Conservation (phyloP, 2,329 filamentous ascomycete species). For the Tolypocladium endophyticum region DNA sequence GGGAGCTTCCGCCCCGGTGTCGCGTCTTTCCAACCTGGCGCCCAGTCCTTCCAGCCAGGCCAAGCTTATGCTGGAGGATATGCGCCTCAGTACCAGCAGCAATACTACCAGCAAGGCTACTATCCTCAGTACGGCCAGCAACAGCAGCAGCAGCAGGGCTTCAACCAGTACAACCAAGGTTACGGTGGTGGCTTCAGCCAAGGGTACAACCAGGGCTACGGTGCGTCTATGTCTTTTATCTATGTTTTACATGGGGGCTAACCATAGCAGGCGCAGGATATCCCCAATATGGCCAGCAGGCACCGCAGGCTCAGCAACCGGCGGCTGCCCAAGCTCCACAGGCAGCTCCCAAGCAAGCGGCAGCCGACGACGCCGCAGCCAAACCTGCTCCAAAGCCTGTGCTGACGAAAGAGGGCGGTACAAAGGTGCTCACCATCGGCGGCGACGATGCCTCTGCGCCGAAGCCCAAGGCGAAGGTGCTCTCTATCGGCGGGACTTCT, state of each 20-base stretch:
- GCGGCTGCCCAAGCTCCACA: slow-evolving; percentile 36
- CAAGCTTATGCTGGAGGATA: slow-evolving; percentile 54
- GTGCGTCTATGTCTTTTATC: slow-evolving; percentile 13
- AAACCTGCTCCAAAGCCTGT: slow-evolving; percentile 38
- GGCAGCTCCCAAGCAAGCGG: slow-evolving; percentile 12
- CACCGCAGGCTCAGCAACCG: slow-evolving; percentile 27
- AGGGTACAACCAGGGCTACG: slow-evolving; percentile 36
- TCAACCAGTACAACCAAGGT: slow-evolving; percentile 41
- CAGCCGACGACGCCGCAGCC: slow-evolving; percentile 26
- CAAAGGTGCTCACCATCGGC: slow-evolving; percentile 63
- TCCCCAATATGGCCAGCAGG: slow-evolving; percentile 39
- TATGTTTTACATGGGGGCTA: slow-evolving; percentile 5
- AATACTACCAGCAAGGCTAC: slow-evolving; percentile 42
- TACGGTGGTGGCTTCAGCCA: slow-evolving; percentile 42
- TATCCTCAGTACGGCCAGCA: slow-evolving; percentile 50
- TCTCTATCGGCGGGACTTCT: slow-evolving; percentile 28
- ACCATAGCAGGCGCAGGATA: slow-evolving; percentile 35
- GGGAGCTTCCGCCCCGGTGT: slow-evolving; percentile 40
- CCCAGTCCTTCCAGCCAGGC: slow-evolving; percentile 60
- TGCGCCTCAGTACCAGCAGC: slow-evolving; percentile 44
- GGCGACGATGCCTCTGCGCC: slow-evolving; percentile 38
- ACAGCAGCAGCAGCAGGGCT: slow-evolving; percentile 38
- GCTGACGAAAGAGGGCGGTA: slow-evolving; percentile 41
- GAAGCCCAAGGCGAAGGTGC: slow-evolving; percentile 40
- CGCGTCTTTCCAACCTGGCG: slow-evolving; percentile 62